Percentiles rank a stretch among this genome's conserved stretches.
Conservation (phyloP, 78 protist species). For the Mantamonas sphyraenae region DNA sequence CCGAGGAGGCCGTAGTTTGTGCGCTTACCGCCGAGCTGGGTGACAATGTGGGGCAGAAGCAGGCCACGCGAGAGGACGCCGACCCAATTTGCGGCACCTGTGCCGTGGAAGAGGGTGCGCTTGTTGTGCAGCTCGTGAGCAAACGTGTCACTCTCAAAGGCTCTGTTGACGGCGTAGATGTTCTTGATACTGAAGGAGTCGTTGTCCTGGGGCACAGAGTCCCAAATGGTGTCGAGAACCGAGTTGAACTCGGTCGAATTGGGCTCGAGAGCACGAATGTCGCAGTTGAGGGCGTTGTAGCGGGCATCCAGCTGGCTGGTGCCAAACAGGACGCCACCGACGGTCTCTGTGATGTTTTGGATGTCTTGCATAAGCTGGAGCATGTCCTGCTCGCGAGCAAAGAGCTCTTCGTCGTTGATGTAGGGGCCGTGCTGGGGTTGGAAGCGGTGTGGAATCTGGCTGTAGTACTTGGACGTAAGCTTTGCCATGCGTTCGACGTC, state of each 20-base stretch:
- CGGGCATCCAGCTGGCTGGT: conserved; percentile 9
- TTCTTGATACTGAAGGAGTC: background rate
- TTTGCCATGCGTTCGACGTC: too few species aligned
- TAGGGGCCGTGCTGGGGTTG: background rate
- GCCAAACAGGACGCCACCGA: background rate
- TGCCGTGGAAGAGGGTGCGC: conserved; percentile 38
- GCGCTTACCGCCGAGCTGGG: conserved; percentile 30
- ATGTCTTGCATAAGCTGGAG: conserved; percentile 10
- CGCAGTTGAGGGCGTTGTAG: conserved; percentile 24
- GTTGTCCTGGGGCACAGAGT: too few species aligned
- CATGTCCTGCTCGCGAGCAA: background rate
- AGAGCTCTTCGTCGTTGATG: background rate
- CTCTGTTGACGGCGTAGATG: conserved; percentile 5
- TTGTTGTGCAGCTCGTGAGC: too few species aligned
- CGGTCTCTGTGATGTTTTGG: background rate
- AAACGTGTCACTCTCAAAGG: too few species aligned
- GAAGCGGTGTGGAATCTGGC: background rate
- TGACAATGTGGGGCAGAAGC: conserved; percentile 38
- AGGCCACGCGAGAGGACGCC: conserved; percentile 58
- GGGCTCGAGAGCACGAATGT: background rate
- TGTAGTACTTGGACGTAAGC: too few species aligned
- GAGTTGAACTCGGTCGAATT: background rate
- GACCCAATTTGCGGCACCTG: conserved; percentile 28
- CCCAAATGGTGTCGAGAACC: background rate
- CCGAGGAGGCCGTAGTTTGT: conserved; percentile 56